A percentile compares a stretch with the other conserved stretches of the same genome.
phyloP scores from a whole-genome alignment of 1,284 basidiomycete species.

The Tilletia indica region DNA sequence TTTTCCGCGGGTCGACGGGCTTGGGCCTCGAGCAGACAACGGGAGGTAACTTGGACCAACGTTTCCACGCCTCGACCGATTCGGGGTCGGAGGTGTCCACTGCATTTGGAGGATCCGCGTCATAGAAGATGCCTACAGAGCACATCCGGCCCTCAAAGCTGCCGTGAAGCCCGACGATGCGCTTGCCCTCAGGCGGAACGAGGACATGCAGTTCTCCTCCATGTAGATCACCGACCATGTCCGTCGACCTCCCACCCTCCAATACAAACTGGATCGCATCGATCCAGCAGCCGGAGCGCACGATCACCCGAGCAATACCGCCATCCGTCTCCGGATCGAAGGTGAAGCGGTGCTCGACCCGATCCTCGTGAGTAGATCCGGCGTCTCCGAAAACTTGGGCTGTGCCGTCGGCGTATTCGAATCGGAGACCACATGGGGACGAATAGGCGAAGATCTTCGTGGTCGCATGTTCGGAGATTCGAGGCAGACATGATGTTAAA shows the following conservation, averaged over 20 bases:
- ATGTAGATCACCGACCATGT: constrained; percentile 29
- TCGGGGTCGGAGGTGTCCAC: no score
- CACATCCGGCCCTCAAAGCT: neutral
- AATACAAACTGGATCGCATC: constrained; percentile 35
- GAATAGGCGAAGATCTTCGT: no score
- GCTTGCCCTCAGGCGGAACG: constrained; percentile 24
- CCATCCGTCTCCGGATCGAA: constrained; percentile 20
- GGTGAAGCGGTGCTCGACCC: neutral
- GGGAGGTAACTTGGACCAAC: no score
- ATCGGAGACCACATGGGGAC: neutral
- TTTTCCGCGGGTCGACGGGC: no score
- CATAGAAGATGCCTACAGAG: constrained; percentile 7
- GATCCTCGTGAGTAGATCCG: no score
- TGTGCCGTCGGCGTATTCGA: constrained; percentile 14
- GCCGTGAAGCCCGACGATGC: constrained; percentile 31
- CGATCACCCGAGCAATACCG: constrained; percentile 23
- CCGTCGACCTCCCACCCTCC: constrained; percentile 25
- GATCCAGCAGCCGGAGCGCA: constrained; percentile 33
- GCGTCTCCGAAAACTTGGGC: neutral
- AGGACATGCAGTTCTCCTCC: constrained; percentile 31
- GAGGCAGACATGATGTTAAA: no score
- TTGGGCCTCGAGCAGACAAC: no score
- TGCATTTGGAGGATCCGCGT: no score
- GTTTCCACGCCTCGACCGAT: no score
- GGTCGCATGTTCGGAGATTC: no score